These are phyloP conservation scores for Zoysia matrella DNA, from an alignment of 202 grass and related monocot species.

Conservation along the genomic window DNA sequence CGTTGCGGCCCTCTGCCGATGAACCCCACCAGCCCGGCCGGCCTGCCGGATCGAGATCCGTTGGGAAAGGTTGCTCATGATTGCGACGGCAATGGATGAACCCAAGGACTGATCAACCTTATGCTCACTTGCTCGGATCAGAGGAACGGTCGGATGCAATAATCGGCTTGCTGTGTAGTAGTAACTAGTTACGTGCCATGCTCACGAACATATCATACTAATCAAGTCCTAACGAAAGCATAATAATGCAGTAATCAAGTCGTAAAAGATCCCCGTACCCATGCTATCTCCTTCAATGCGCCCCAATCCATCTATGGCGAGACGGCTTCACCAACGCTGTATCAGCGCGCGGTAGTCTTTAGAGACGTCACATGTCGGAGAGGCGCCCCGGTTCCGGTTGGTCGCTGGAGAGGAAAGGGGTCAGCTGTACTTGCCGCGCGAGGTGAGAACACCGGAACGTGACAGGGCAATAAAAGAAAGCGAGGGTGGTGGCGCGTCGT, in stretches of 20 bases:
- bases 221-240: no score
- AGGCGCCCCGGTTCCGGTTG: slow-evolving; percentile 2
- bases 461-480: slow-evolving; percentile 46
- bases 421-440: slow-evolving; percentile 31
- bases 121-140: neutral
- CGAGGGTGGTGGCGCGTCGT: slow-evolving; percentile 37
- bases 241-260: neutral
- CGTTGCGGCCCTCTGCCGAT: neutral
- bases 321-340: neutral
- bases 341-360: neutral
- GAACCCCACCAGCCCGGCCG: neutral
- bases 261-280: neutral
- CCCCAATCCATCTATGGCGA: neutral
- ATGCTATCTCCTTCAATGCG: neutral
- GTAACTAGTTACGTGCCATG: neutral
- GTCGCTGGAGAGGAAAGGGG: slow-evolving; percentile 16
- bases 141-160: neutral
- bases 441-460: slow-evolving; percentile 10
- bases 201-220: neutral
- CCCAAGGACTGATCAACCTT: no score
- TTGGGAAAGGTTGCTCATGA: slow-evolving; percentile 32
- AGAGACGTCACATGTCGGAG: neutral
- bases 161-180: neutral
- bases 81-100: neutral
- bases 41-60: slow-evolving; percentile 30